Evolutionary conservation across 805 yeast genomes (phyloP), one percentile per base, ranked within the genome.

Genomic region (Wickerhamomyces strasburgensis): DNA sequence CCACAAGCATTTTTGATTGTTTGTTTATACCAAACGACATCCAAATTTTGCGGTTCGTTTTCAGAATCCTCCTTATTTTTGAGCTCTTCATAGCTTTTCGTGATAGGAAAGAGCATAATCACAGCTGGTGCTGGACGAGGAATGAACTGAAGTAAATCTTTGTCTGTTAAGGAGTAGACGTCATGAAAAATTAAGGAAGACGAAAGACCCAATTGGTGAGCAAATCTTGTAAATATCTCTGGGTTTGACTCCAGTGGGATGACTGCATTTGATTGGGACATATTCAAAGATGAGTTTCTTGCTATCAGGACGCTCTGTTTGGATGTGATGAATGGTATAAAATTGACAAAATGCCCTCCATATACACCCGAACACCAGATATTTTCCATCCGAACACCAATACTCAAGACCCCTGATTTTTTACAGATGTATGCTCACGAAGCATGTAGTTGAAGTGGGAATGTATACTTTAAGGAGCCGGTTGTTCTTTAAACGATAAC

Each of bases 161-260:
- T 79, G 40, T 89, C 97, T 1, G 82, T 72, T n/a, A 90, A 61
- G 0, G 96, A 84, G 56, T 77, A 88, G 3, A 90, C 82, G 54
- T 90, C 98, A 38, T 73, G 77, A 60, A 87, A 90, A 31, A 67
- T 69, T 11, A 78, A 66, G 2, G 71, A 56, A 1, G 76, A 72
- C 0, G 78, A 56, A 5, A 89, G 64, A 0, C 97, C 97, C 28
- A 93, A 57, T 17, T 70, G 69, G 23, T 63, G 68, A 2, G 88
- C 84, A 49, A 87, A 78, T 1, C 65, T 65, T 7, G 83, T 75
- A 64, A 90, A 89, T 6, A 90, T 77, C 8, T 72, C 81, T 0
- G 98, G 98, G 50, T 88, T 86, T 6, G 94, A 84, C 57, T 93
- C 98, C 24, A 90, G 62, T 3, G 98, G 98, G 10, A 88, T 78